A percentile compares a stretch with the other conserved stretches of the same genome.
phyloP scores from a whole-genome alignment of 2,329 filamentous ascomycete genomes.

The Trichoderma atroviride region DNA sequence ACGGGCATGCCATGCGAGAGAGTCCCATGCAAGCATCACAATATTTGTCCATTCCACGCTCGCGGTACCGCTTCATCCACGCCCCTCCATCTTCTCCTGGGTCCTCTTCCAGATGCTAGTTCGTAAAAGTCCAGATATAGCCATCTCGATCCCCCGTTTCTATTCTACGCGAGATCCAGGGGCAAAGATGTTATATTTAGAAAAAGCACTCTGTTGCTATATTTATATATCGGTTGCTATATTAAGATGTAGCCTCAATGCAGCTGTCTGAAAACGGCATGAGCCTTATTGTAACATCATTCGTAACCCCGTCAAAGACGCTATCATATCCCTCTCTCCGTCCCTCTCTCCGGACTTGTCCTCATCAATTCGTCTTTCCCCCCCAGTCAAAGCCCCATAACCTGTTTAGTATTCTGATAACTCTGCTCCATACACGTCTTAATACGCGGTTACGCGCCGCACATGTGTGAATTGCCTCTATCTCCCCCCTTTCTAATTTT shows the following conservation, averaged over 20 bases:
- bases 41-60: neutral
- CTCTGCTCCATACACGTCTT: conserved; percentile 2
- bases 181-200: conserved; percentile 27
- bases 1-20: neutral
- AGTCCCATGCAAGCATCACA: conserved; percentile 6
- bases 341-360: neutral
- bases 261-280: conserved; percentile 21
- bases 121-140: conserved; percentile 14
- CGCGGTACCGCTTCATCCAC: neutral
- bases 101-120: conserved; percentile 19
- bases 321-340: neutral
- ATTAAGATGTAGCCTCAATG: conserved; percentile 27
- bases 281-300: conserved; percentile 27
- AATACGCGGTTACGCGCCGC: neutral
- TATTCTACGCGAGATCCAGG: conserved; percentile 23
- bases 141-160: conserved; percentile 21
- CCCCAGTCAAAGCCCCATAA: neutral
- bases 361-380: neutral
- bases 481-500: neutral
- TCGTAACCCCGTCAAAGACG: neutral
- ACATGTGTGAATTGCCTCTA: neutral
- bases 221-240: conserved; percentile 20
- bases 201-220: conserved; percentile 24
- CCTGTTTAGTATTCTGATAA: neutral
- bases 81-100: conserved; percentile 1